Conservation (phyloP, 163 green algal species). For the Chlamydomonas reinhardtii region DNA sequence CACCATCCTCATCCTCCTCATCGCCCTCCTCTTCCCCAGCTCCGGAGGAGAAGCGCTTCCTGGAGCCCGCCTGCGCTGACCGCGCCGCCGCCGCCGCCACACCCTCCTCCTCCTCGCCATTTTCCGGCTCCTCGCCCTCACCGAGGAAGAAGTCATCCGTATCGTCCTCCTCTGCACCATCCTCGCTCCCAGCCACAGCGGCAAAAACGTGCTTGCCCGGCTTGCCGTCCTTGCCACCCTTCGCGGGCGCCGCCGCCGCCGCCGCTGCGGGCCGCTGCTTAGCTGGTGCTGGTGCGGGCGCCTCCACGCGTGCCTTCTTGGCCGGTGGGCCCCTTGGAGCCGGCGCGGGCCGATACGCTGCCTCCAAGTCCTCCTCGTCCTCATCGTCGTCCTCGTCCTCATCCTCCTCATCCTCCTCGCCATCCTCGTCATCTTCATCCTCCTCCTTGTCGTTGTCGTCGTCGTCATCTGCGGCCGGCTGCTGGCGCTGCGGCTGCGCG, state of each 20-base stretch:
- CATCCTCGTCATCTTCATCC: background rate
- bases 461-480: background rate
- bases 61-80: too few relatives aligned
- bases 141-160: background rate
- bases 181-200: background rate
- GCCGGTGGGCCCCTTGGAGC: too few relatives aligned
- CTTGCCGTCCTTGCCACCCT: background rate
- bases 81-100: too few relatives aligned
- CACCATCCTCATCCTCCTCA: background rate
- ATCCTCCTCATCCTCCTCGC: background rate
- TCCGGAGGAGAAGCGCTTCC: too few relatives aligned
- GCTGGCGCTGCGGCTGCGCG: background rate
- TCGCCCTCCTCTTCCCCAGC: background rate
- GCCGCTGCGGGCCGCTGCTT: background rate
- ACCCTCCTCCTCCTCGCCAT: background rate
- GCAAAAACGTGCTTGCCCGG: background rate
- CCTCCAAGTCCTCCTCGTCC: background rate
- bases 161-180: background rate
- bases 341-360: too few relatives aligned
- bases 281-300: too few relatives aligned
- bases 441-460: background rate
- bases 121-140: background rate
- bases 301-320: background rate
- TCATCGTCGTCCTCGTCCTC: too few relatives aligned
- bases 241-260: too few relatives aligned